Evolutionary conservation across 768 basidiomycete genomes (phyloP).

Genomic region (Suillus tomentosus): DNA sequence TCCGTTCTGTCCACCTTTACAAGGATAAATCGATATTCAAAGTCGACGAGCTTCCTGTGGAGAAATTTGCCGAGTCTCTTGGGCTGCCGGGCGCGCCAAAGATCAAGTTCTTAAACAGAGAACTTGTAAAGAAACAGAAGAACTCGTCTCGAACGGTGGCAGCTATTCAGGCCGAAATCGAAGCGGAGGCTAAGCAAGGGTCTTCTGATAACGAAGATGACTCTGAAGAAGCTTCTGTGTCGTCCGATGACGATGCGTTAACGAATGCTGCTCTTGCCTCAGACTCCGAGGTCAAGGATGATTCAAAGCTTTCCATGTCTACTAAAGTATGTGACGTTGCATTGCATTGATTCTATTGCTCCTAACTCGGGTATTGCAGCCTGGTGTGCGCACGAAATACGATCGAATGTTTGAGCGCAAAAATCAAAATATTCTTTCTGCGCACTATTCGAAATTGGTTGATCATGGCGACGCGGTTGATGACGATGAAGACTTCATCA

Average conservation of each 20-base stretch:
- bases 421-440: constrained; percentile 89
- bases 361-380: constrained; percentile 24
- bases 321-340: constrained; percentile 40
- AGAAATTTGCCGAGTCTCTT: constrained; percentile 84
- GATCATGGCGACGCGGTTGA: constrained; percentile 57
- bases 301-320: constrained; percentile 26
- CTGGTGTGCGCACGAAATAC: constrained; percentile 82
- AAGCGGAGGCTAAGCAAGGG: constrained; percentile 19
- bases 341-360: not conserved
- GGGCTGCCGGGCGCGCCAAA: constrained; percentile 95
- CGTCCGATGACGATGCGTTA: constrained; percentile 25
- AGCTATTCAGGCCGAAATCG: constrained; percentile 34
- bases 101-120: constrained; percentile 80
- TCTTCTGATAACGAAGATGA: constrained; percentile 23
- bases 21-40: constrained; percentile 95
- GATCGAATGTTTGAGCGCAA: constrained; percentile 98
- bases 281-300: constrained; percentile 8
- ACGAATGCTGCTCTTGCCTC: constrained; percentile 9
- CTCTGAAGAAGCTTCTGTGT: constrained; percentile 28
- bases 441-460: constrained; percentile 87
- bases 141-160: constrained; percentile 59
- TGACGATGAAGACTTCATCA: constrained; percentile 84
- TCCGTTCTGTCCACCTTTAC: constrained; percentile 90
- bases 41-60: constrained; percentile 75
- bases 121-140: constrained; percentile 74